Base-by-base conservation (phyloP, 441 rosid genomes). In the Erodium chrysanthum region DNA sequence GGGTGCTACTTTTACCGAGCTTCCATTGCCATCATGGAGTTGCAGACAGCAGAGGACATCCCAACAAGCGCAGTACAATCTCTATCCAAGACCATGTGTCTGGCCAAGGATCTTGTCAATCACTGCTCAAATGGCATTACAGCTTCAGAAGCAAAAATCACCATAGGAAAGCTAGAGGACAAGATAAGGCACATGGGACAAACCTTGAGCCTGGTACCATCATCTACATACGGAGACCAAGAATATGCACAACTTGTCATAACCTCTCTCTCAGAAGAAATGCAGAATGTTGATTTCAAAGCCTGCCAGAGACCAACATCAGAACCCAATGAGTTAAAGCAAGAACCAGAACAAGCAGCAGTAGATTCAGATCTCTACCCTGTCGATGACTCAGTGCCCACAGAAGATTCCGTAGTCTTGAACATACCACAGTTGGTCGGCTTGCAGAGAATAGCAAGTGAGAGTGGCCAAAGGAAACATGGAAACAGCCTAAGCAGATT, bases 1-100 rank as follows among this genome's bases (percentile, higher is more conserved):
- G 90, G 91, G 23, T 82, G 91, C 79, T 89, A 84, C 75, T 56
- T 89, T 14, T 86, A 86, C 76, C 83, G 95, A 68, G 81, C 81
- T 71, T 80, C 82, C 67, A 74, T 79, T 0, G 86, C 79, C 56
- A 67, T 92, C 70, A 83, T 85, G 92, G 97, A 89, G 84, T 75
- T 92, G 76, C 86, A 82, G 81, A 68, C 71, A 59, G 72, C 74
- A 11, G 80, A 79, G 74, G 62, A 70, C 33, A 46, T 68, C 37
- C 79, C 88, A 4, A 75, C 40, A 35, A 35, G 40, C 40, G 10
- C 65, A 44, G 66, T 66, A 66, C 78, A 77, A 33, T 79, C 91
- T 54, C 77, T 89, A 18, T 83, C 87, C 14, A 75, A 70, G 27
- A 79, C 77, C 72, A 67, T 85, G 25, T 74, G 80, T 52, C 71